A percentile compares a stretch with the other conserved stretches of the same genome.
These are phyloP conservation scores for Hericium rajendrae DNA, from an alignment of 768 basidiomycete genomes.

Conservation along the genomic window DNA sequence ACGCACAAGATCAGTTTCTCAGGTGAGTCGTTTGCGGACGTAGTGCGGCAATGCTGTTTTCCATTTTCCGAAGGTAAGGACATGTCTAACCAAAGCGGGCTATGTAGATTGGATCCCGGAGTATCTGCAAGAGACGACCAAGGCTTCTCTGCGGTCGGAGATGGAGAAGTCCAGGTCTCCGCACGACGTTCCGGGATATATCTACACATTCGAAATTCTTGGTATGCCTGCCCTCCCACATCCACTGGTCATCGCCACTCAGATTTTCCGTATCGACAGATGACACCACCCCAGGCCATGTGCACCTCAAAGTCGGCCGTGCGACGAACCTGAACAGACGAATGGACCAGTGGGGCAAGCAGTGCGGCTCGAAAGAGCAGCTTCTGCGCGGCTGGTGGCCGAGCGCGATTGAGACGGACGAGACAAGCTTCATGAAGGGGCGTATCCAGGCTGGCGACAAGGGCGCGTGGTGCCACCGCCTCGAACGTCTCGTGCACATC, in stretches of 20 bases:
- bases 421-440: conserved; percentile 42
- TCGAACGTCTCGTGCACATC: conserved; percentile 73
- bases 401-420: conserved; percentile 32
- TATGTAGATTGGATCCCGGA: conserved; percentile 56
- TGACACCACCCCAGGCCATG: conserved; percentile 24
- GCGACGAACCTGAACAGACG: conserved; percentile 64
- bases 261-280: conserved; percentile 17
- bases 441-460: conserved; percentile 51
- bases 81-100: too few species aligned
- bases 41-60: not conserved
- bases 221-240: conserved; percentile 30
- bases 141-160: conserved; percentile 41
- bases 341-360: conserved; percentile 72
- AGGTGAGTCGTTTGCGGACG: conserved; percentile 24
- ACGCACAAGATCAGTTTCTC: conserved; percentile 46
- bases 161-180: conserved; percentile 45
- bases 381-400: conserved; percentile 72
- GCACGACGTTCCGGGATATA: conserved; percentile 63
- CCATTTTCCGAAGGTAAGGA: too few species aligned
- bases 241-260: not conserved
- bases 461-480: conserved; percentile 59
- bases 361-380: conserved; percentile 70
- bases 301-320: conserved; percentile 75
- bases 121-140: conserved; percentile 54
- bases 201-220: conserved; percentile 75